A percentile compares a stretch with the other conserved stretches of the same genome.
Evolutionary conservation across 129 eudicot species (phyloP).

Genomic region (Lactuca saligna): DNA sequence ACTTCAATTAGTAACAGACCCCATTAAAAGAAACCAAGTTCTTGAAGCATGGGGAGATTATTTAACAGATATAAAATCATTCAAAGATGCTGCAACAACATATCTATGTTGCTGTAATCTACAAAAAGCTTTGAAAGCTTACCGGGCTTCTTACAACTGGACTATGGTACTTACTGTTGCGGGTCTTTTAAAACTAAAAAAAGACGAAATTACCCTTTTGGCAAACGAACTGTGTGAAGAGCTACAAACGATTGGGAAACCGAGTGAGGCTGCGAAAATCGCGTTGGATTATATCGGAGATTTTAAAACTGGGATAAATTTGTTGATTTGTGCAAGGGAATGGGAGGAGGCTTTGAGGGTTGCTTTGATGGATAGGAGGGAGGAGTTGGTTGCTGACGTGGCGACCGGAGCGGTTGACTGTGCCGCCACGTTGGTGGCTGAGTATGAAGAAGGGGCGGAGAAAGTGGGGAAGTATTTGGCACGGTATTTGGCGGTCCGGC

Average conservation of each 20-base stretch:
- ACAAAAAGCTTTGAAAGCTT: conserved; percentile 81
- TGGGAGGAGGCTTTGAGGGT: conserved; percentile 96
- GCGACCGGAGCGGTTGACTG: conserved; percentile 73
- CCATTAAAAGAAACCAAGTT: conserved; percentile 47
- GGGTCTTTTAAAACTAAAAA: conserved; percentile 71
- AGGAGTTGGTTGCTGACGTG: conserved; percentile 60
- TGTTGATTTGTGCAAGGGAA: conserved; percentile 75
- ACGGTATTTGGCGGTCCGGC: conserved; percentile 88
- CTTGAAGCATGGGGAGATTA: conserved; percentile 89
- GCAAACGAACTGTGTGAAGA: conserved; percentile 92
- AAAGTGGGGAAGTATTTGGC: conserved; percentile 90
- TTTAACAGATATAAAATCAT: conserved; percentile 55
- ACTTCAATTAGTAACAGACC: conserved; percentile 61
- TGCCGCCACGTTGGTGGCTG: conserved; percentile 49
- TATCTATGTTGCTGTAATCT: conserved; percentile 60
- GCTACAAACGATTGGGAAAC: conserved; percentile 87
- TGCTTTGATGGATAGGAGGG: conserved; percentile 60
- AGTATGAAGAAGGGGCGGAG: conserved; percentile 82
- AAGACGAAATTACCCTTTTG: conserved; percentile 58
- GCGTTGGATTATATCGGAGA: conserved; percentile 84
- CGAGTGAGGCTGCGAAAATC: conserved; percentile 87
- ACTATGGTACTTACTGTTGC: conserved; percentile 77
- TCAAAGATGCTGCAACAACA: conserved; percentile 82
- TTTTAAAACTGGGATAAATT: conserved; percentile 53
- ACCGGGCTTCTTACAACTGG: conserved; percentile 75